Percentiles rank a stretch among this genome's conserved stretches.
Evolutionary conservation across 306 rosid genomes (phyloP).

Genomic region (Prunus mira): DNA sequence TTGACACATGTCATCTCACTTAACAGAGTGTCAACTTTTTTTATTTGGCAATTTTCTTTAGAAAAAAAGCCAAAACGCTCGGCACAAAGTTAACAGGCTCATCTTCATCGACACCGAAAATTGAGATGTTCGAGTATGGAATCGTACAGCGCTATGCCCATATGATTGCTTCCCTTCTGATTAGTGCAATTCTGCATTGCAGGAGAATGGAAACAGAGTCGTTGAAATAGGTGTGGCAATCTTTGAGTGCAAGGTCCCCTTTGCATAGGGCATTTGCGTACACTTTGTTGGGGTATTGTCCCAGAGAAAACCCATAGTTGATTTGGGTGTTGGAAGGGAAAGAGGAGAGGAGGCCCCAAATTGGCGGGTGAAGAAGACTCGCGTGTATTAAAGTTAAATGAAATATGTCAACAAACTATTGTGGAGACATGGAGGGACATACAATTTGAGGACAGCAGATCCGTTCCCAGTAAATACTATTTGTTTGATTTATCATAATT

Average conservation of each 20-base stretch:
- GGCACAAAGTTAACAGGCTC: not conserved
- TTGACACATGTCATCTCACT: too few relatives aligned
- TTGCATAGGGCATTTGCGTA: not conserved
- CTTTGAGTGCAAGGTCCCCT: not conserved
- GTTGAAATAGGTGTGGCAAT: not conserved
- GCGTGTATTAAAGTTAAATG: too few relatives aligned
- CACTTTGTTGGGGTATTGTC: not conserved
- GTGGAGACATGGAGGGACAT: too few relatives aligned
- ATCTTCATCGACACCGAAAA: not conserved
- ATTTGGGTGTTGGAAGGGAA: not conserved
- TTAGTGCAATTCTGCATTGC: not conserved
- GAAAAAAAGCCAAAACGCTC: too few relatives aligned
- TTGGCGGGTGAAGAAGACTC: too few relatives aligned
- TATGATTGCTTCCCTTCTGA: not conserved
- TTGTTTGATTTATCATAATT: not conserved
- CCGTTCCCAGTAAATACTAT: not conserved
- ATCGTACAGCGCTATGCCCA: not conserved
- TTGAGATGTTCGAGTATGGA: constrained; percentile 3
- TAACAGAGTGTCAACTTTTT: too few relatives aligned
- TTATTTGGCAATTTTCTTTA: too few relatives aligned
- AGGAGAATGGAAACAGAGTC: not conserved
- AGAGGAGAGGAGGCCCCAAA: not conserved
- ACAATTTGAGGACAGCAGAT: too few relatives aligned
- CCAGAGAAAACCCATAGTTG: constrained; percentile 1
- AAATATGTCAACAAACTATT: too few relatives aligned